Evolutionary conservation across 345 rosid genomes (phyloP), one percentile per base, ranked within the genome.

Genomic region (Moricandia arvensis): DNA sequence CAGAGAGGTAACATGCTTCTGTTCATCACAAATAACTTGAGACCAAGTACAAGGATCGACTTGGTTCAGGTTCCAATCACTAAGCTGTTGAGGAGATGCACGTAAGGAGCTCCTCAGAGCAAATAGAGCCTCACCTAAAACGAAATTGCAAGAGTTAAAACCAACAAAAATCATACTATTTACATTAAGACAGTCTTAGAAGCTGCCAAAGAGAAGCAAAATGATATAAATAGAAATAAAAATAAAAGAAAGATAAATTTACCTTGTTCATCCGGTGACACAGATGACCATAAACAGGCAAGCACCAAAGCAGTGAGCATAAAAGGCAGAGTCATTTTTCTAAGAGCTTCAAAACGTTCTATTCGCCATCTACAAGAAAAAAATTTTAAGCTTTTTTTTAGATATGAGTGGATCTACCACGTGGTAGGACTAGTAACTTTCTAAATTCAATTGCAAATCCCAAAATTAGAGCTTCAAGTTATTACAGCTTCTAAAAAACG

Each of bases 1-100:
- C 98, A 94, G 75, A 27, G 98, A 94, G 59, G 73, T 21, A 66
- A 94, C 98, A 63, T 71, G 77, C 41, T 71, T 59, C 53, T 55
- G 82, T 58, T 16, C 0, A 75, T 87, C 89, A 80, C 97, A 91
- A 13, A 60, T 77, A 30, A 94, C 87, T 79, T 87, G 86, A 31
- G 96, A 75, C 98, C 98, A 94, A 63, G 97, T 90, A 83, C 98
- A 94, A n/a, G 97, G 97, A 67, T 88, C 90, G 45, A 91, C 96
- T 85, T 61, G 95, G 81, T 84, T 84, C 77, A 49, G 92, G 77
- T 87, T 91, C 99, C 99, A 94, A 73, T 90, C 96, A 29, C 12
- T 8, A 61, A 94, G 86, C 75, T 87, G 91, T 71, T 68, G 66
- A 59, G 9, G 37, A 15, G 91, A 79, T 75, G 84, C 87, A 76